Conservation (phyloP, 23 red algal genomes). For the Cyanidioschyzon merolae region DNA sequence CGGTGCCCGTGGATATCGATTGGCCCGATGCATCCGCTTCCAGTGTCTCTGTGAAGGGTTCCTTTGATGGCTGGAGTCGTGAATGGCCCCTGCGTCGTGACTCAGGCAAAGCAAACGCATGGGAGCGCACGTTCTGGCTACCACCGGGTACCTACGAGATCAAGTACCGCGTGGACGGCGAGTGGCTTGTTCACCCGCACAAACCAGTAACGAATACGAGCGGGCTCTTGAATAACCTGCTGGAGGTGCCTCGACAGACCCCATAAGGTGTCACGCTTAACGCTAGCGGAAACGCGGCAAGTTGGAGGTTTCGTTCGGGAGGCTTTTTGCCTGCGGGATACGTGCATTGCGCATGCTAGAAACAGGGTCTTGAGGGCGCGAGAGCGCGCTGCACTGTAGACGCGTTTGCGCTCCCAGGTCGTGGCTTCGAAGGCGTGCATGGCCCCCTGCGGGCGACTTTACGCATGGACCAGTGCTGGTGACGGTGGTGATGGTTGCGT, state of each 20-base stretch:
- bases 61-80: constrained; percentile 80
- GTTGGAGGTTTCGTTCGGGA: too few relatives aligned
- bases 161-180: constrained; percentile 83
- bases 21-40: constrained; percentile 34
- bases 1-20: constrained; percentile 16
- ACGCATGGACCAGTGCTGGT: too few relatives aligned
- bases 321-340: too few relatives aligned
- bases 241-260: constrained; percentile 33
- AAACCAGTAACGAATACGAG: constrained; percentile 34
- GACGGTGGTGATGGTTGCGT: too few relatives aligned
- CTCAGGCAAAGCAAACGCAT: constrained; percentile 4
- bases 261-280: too few relatives aligned
- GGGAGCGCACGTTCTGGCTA: constrained; percentile 37
- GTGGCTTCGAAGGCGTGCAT: too few relatives aligned
- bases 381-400: too few relatives aligned
- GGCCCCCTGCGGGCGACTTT: too few relatives aligned
- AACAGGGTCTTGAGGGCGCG: too few relatives aligned
- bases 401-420: too few relatives aligned
- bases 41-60: constrained; percentile 70
- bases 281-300: too few relatives aligned
- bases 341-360: too few relatives aligned
- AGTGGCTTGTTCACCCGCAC: constrained; percentile 57
- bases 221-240: constrained; percentile 69
- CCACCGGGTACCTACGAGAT: constrained; percentile 66
- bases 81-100: constrained; percentile 51